Conservation (phyloP, 352 stramenopile species). For the Elongisporangium undulatum region DNA sequence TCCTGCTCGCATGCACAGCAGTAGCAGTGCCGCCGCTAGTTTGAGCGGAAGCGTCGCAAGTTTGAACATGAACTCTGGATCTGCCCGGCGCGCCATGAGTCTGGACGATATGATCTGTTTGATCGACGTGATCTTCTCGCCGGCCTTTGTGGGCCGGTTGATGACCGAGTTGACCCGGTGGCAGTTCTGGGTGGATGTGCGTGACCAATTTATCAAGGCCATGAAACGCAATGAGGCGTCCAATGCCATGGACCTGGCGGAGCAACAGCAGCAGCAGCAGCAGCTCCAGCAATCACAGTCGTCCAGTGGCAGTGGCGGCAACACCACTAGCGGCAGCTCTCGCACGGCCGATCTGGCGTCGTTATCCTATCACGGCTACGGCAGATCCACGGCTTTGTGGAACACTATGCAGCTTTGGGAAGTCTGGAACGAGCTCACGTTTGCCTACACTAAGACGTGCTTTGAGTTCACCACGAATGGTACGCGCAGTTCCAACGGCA, state of each 20-base stretch:
- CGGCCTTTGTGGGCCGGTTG: constrained; percentile 67
- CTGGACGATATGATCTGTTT: constrained; percentile 64
- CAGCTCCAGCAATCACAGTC: constrained; percentile 1
- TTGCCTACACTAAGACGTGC: constrained; percentile 79
- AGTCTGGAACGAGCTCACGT: constrained; percentile 80
- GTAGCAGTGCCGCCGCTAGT: background rate
- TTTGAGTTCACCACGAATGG: constrained; percentile 80
- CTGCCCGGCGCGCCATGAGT: background rate
- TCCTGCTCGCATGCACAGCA: background rate
- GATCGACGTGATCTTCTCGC: constrained; percentile 68
- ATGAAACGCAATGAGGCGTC: constrained; percentile 25
- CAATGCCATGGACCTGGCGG: background rate
- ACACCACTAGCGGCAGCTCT: constrained; percentile 23
- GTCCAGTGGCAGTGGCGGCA: constrained; percentile 9
- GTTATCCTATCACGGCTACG: background rate
- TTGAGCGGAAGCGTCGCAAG: background rate
- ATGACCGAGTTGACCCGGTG: constrained; percentile 59
- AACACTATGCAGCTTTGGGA: constrained; percentile 81
- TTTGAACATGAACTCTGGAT: background rate
- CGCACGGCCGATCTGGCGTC: constrained; percentile 42
- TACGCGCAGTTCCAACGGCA: constrained; percentile 28
- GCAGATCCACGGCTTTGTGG: constrained; percentile 15
- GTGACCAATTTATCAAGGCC: constrained; percentile 67
- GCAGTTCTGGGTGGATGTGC: constrained; percentile 79
- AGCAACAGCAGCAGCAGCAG: background rate